These are phyloP conservation scores for Coniochaeta hoffmannii DNA, from an alignment of 2,329 filamentous ascomycete genomes.

Conservation along the genomic window DNA sequence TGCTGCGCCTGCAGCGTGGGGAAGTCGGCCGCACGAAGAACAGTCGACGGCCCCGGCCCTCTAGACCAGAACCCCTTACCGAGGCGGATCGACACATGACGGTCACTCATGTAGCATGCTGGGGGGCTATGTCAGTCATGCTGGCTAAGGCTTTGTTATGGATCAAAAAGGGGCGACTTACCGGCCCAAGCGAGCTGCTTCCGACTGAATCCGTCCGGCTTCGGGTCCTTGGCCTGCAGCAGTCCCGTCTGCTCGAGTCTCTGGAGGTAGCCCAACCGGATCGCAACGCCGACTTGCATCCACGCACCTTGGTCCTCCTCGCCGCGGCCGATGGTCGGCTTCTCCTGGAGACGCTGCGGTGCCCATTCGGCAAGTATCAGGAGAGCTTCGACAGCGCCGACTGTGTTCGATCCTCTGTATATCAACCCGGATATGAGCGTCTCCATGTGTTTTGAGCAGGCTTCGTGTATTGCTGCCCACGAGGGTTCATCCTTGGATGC, in stretches of 20 bases:
- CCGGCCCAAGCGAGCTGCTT: not conserved
- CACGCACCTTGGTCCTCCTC: conserved; percentile 69
- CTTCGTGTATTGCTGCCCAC: conserved; percentile 54
- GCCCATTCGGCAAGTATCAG: conserved; percentile 68
- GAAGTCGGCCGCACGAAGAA: conserved; percentile 3
- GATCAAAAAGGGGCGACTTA: not conserved
- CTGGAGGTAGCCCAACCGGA: conserved; percentile 63
- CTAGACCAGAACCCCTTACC: conserved; percentile 5
- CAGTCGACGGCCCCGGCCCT: not conserved
- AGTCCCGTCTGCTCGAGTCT: conserved; percentile 63
- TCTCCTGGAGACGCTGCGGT: conserved; percentile 54
- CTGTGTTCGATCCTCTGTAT: conserved; percentile 57
- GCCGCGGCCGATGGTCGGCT: conserved; percentile 58
- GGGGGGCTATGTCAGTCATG: conserved; percentile 44
- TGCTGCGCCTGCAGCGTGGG: conserved; percentile 2
- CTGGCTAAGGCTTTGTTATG: conserved; percentile 54
- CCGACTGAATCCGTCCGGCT: not conserved
- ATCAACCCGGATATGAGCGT: conserved; percentile 58
- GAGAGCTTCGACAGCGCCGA: conserved; percentile 64
- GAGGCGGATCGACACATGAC: conserved; percentile 5
- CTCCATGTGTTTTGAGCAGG: conserved; percentile 64
- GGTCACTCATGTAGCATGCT: conserved; percentile 3
- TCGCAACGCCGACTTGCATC: conserved; percentile 68
- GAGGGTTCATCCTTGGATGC: conserved; percentile 61
- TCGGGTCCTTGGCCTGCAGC: conserved; percentile 1